phyloP scores from a whole-genome alignment of 345 rosid species.

The Microcos paniculata region DNA sequence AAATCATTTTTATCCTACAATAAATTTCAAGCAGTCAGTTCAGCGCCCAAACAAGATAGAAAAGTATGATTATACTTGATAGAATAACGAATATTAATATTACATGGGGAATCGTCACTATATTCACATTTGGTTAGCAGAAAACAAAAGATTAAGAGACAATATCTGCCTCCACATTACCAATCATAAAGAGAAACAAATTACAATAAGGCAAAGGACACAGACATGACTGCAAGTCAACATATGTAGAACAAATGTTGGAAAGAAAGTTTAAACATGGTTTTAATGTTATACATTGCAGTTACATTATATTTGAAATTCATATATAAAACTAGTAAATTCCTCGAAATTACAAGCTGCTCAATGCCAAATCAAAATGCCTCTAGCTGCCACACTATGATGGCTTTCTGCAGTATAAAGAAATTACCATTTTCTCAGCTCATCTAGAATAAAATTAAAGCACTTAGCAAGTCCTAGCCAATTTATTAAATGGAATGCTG shows the following conservation, averaged over 20 bases:
- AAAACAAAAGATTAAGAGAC: not conserved
- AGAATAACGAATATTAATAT: not conserved
- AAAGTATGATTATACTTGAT: not conserved
- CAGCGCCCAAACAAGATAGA: not conserved
- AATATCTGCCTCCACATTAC: not conserved
- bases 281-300: not conserved
- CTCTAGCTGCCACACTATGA: not conserved
- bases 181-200: not conserved
- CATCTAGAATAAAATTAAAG: not conserved
- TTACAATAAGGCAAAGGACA: not conserved
- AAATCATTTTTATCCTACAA: constrained; percentile 90
- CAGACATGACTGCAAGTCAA: not conserved
- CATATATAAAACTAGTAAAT: not conserved
- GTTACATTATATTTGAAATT: not conserved
- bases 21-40: constrained; percentile 19
- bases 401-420: not conserved
- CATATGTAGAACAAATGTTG: not conserved
- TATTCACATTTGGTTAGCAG: not conserved
- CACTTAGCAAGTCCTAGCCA: not conserved
- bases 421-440: not conserved
- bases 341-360: not conserved
- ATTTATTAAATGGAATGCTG: not conserved
- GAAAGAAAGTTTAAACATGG: not conserved
- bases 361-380: not conserved
- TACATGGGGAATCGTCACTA: not conserved